phyloP scores from a whole-genome alignment of 2,329 filamentous ascomycete genomes.

The Verruconis gallopava region DNA sequence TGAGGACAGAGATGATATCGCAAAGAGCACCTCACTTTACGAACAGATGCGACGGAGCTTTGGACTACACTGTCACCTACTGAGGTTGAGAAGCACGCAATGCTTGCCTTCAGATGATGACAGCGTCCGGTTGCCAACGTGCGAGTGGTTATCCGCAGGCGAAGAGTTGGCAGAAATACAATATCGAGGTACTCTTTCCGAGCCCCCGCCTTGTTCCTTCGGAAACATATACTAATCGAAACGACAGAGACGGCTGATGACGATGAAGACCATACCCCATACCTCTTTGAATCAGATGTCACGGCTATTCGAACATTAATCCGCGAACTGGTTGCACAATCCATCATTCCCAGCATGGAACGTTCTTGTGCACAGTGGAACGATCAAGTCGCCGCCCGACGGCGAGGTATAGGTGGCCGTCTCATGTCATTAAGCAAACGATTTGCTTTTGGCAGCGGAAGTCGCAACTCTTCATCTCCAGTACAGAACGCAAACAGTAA shows the following conservation, averaged over 20 bases:
- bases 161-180: constrained; percentile 72
- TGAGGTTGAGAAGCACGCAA: constrained; percentile 72
- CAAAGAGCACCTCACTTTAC: constrained; percentile 76
- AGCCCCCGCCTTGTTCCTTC: background rate
- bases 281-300: constrained; percentile 84
- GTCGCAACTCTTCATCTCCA: constrained; percentile 44
- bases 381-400: constrained; percentile 83
- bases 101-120: constrained; percentile 87
- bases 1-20: constrained; percentile 88
- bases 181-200: constrained; percentile 37
- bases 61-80: constrained; percentile 83
- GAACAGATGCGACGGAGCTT: constrained; percentile 99
- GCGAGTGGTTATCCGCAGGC: constrained; percentile 77
- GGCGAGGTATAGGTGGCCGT: constrained; percentile 79
- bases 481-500: constrained; percentile 25
- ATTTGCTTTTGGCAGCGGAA: constrained; percentile 63
- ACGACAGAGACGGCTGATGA: constrained; percentile 52
- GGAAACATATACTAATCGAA: no score
- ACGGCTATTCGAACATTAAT: constrained; percentile 81
- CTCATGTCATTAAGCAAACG: constrained; percentile 89
- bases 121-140: constrained; percentile 64
- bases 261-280: constrained; percentile 58
- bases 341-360: constrained; percentile 92
- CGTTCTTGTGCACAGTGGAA: constrained; percentile 87
- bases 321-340: constrained; percentile 89